These are phyloP conservation scores for Cercospora zeina DNA, from an alignment of 2,329 filamentous ascomycete species.

Conservation along the genomic window DNA sequence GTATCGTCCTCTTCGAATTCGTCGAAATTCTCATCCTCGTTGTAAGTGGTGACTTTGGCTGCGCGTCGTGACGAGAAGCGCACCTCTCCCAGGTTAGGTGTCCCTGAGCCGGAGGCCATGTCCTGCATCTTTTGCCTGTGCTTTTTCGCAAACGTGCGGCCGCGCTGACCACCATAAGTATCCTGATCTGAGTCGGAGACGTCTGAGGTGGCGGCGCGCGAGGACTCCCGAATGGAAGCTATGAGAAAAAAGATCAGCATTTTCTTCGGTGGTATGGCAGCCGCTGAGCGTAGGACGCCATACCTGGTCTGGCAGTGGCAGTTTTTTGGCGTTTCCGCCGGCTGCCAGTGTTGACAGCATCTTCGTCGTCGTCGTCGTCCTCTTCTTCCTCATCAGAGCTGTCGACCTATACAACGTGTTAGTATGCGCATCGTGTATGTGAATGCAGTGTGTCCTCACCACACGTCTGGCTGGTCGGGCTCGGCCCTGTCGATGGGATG, in stretches of 20 bases:
- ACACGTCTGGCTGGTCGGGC: slow-evolving; percentile 63
- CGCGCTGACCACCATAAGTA: slow-evolving; percentile 75
- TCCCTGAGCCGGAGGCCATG: slow-evolving; percentile 57
- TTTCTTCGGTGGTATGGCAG: slow-evolving; percentile 40
- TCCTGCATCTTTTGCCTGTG: slow-evolving; percentile 68
- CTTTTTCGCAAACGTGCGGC: slow-evolving; percentile 68
- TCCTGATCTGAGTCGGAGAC: slow-evolving; percentile 57
- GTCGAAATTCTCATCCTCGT: slow-evolving; percentile 64
- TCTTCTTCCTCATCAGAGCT: slow-evolving; percentile 60
- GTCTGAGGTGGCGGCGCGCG: slow-evolving; percentile 51
- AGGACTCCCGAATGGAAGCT: slow-evolving; percentile 38
- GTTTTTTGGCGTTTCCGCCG: slow-evolving; percentile 67
- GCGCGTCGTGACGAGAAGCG: slow-evolving; percentile 88
- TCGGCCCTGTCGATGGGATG: slow-evolving; percentile 51
- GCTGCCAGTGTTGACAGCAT: slow-evolving; percentile 65
- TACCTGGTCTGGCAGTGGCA: slow-evolving; percentile 64
- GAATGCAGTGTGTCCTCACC: slow-evolving; percentile 46
- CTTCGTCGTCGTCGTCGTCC: slow-evolving; percentile 70
- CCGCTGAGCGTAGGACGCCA: slow-evolving; percentile 34
- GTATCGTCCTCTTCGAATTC: slow-evolving; percentile 62
- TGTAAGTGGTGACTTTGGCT: slow-evolving; percentile 70
- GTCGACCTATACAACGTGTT: slow-evolving; percentile 51
- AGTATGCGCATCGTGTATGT: slow-evolving; percentile 19
- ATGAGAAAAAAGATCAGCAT: slow-evolving; percentile 9
- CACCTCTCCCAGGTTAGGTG: slow-evolving; percentile 72